These are phyloP conservation scores for Fusarium longipes DNA, from an alignment of 2,329 filamentous ascomycete genomes.

Conservation along the genomic window DNA sequence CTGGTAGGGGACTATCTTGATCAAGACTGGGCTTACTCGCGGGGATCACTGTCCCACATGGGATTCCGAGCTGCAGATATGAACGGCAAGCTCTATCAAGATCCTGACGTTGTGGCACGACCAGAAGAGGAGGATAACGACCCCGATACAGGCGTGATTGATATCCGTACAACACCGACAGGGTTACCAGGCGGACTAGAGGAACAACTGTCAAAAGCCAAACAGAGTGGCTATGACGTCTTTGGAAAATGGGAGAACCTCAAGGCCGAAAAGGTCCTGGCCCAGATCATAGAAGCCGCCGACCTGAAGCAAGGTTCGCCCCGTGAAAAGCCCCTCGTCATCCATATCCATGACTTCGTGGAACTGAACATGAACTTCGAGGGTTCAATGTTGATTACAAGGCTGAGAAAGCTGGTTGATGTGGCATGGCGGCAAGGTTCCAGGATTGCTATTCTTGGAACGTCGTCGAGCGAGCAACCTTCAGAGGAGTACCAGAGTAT, in stretches of 20 bases:
- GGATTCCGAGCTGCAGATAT: slow-evolving; percentile 67
- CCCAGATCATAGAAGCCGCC: slow-evolving; percentile 65
- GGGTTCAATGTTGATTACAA: slow-evolving; percentile 75
- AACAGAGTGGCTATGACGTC: slow-evolving; percentile 52
- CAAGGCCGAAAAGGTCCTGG: slow-evolving; percentile 68
- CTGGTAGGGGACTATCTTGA: slow-evolving; percentile 77
- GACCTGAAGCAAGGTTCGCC: slow-evolving; percentile 50
- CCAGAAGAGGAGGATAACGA: slow-evolving; percentile 51
- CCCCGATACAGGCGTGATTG: slow-evolving; percentile 49
- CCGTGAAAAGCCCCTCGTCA: slow-evolving; percentile 67
- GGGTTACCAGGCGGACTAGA: slow-evolving; percentile 52
- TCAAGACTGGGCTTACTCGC: slow-evolving; percentile 63
- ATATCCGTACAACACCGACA: slow-evolving; percentile 45
- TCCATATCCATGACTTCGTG: slow-evolving; percentile 84
- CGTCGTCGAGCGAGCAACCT: slow-evolving; percentile 68
- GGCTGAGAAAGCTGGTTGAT: slow-evolving; percentile 78
- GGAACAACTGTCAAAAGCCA: slow-evolving; percentile 59
- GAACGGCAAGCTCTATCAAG: slow-evolving; percentile 64
- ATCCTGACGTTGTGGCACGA: slow-evolving; percentile 53
- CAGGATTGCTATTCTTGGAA: slow-evolving; percentile 83
- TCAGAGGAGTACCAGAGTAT: slow-evolving; percentile 56
- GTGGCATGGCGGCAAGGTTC: slow-evolving; percentile 76
- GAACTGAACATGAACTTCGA: slow-evolving; percentile 78
- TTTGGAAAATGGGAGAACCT: slow-evolving; percentile 68
- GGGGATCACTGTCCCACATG: slow-evolving; percentile 64